Percentiles rank a stretch among this genome's conserved stretches.
Conservation (phyloP, 2,329 filamentous ascomycete species). For the Penicillium sp. region DNA sequence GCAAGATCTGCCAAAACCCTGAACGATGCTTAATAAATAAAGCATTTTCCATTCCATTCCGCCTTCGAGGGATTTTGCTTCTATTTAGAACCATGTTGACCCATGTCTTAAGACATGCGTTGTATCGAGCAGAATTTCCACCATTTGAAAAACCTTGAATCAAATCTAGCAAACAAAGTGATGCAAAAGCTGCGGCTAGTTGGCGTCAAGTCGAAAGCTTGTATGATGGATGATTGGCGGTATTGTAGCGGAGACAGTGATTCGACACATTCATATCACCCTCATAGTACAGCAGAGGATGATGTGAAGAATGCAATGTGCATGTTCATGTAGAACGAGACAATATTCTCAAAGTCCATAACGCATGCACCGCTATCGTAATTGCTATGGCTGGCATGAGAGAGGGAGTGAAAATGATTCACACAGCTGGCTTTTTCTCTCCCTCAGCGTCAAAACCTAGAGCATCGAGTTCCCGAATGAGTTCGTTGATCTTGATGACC, state of each 20-base stretch:
- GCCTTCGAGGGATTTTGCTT: no score
- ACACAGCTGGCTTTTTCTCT: conserved; percentile 44
- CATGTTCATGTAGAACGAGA: neutral
- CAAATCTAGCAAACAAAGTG: neutral
- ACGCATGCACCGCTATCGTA: neutral
- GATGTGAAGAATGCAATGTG: neutral
- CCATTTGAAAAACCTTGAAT: neutral
- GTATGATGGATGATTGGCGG: neutral
- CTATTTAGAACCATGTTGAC: no score
- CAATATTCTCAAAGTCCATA: neutral
- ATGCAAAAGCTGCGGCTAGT: no score
- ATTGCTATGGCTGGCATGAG: neutral
- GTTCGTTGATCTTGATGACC: conserved; percentile 93
- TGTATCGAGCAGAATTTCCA: neutral
- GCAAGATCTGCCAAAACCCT: neutral
- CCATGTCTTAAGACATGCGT: neutral
- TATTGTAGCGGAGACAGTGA: neutral
- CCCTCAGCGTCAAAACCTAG: conserved; percentile 80
- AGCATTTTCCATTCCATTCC: no score
- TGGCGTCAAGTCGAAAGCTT: neutral
- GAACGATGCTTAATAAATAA: neutral
- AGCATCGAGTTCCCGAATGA: conserved; percentile 79
- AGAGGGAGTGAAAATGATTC: neutral
- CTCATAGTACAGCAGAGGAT: neutral
- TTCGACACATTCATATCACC: neutral